phyloP scores from a whole-genome alignment of 345 rosid species.

The Salix arbutifolia region DNA sequence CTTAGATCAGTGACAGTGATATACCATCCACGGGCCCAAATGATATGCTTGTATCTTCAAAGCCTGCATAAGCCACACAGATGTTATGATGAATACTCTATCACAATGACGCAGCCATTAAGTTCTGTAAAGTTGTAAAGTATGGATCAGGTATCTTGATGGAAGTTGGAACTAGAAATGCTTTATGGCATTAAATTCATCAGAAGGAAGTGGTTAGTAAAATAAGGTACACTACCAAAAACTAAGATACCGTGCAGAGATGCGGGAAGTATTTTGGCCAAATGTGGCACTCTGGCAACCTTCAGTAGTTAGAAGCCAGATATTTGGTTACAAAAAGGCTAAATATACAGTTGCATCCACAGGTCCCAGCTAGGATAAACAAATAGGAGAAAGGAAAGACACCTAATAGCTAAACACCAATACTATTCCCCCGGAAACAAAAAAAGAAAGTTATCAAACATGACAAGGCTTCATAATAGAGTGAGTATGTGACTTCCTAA shows the following conservation, averaged over 20 bases:
- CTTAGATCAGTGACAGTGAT: conserved; percentile 14
- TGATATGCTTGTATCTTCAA: conserved; percentile 76
- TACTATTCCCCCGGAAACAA: background rate
- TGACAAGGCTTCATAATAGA: background rate
- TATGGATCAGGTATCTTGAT: background rate
- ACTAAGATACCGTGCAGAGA: background rate
- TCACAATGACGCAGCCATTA: background rate
- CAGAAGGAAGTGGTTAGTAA: background rate
- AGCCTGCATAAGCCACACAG: conserved; percentile 51
- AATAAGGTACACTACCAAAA: background rate
- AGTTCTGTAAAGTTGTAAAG: background rate
- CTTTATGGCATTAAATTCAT: background rate
- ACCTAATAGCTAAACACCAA: background rate
- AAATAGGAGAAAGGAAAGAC: background rate
- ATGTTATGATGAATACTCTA: conserved; percentile 3
- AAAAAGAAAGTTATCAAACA: background rate
- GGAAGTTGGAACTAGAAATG: conserved; percentile 1
- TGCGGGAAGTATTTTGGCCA: background rate
- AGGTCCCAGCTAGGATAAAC: background rate
- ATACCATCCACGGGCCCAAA: conserved; percentile 96
- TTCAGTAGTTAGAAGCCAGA: background rate
- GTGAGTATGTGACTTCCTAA: background rate
- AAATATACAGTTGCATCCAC: background rate
- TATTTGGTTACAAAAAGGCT: background rate
- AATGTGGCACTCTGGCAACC: background rate